Evolutionary conservation across 176 grass and related monocot genomes (phyloP).

Genomic region (Tuctoria greenei): DNA sequence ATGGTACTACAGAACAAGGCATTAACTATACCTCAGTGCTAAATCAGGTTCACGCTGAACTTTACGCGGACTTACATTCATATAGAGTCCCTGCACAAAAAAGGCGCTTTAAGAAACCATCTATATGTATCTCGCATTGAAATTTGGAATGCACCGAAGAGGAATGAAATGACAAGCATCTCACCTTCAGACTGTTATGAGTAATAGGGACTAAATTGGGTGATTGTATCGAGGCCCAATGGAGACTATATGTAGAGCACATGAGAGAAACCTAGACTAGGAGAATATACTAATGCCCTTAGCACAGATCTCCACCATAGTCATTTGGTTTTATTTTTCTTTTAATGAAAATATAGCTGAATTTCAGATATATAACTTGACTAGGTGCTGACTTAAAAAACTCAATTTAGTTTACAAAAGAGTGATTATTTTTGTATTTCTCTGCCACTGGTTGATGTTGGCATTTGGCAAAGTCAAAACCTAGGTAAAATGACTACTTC

Average conservation of each 20-base stretch:
- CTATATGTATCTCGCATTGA: neutral
- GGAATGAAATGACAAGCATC: neutral
- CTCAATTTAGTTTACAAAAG: neutral
- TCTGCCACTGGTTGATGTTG: neutral
- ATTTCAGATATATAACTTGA: constrained; percentile 2
- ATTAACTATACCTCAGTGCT: constrained; percentile 43
- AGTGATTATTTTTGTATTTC: neutral
- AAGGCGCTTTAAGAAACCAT: neutral
- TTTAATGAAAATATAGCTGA: neutral
- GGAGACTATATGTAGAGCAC: no score
- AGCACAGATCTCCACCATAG: neutral
- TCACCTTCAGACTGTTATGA: neutral
- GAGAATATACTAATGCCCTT: no score
- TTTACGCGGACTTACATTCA: constrained; percentile 69
- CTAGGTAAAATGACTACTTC: neutral
- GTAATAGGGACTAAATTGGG: no score
- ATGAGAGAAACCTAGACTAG: no score
- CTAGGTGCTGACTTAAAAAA: neutral
- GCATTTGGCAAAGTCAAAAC: neutral
- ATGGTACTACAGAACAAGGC: neutral
- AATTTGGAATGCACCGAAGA: constrained; percentile 1
- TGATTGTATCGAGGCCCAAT: no score
- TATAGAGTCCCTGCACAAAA: constrained; percentile 66
- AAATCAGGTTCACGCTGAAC: constrained; percentile 53
- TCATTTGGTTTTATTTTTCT: neutral